Evolutionary conservation across 176 grass and related monocot genomes (phyloP), one percentile per base, ranked within the genome.

Genomic region (Hordeum marinum): DNA sequence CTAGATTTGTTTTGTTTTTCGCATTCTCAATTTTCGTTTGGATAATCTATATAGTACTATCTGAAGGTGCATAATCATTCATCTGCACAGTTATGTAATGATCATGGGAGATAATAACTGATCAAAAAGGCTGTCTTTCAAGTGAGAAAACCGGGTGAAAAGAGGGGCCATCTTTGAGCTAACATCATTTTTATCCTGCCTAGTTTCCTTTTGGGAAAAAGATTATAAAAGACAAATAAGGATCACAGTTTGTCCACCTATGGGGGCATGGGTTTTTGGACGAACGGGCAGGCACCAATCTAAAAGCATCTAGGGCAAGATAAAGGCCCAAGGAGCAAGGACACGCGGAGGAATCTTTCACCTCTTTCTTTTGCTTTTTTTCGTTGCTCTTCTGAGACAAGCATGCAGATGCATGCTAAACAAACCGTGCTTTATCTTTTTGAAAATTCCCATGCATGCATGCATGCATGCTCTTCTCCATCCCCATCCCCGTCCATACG

Each of bases 401-500:
- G 34, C 42, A 57, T 68, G 88, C 45, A 86, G 35, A 57, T 68
- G 88, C 45, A 86, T 45, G 29, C 63, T 79, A 87, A 63, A 67
- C 84, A 87, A 60, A 45, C 61, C 39, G 14, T 48, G 89, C 80
- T 88, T 92, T 89, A 86, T 86, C 90, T 42, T 89, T 91, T 92
- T 84, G 84, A 89, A 92, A 92, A 92, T 86, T 89, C 80, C 80
- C 66, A 83, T 86, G 83, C 90, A 85, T 63, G 76, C 66, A 83
- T 86, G 83, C 90, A 85, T 63, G 76, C 61, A 80, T 76, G 76
- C 58, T 39, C 54, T 41, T 81, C 55, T 41, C 52, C 41, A 5
- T 85, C 68, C 76, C 75, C 39, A 26, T 84, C 70, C 42, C 0
- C 18, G 7, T 57, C 77, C 42, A 31, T 85, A 59, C 78, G 41